Evolutionary conservation across 2,329 filamentous ascomycete species (phyloP), one percentile per base, ranked within the genome.

Genomic region (Ophiostoma himal-ulmi): DNA sequence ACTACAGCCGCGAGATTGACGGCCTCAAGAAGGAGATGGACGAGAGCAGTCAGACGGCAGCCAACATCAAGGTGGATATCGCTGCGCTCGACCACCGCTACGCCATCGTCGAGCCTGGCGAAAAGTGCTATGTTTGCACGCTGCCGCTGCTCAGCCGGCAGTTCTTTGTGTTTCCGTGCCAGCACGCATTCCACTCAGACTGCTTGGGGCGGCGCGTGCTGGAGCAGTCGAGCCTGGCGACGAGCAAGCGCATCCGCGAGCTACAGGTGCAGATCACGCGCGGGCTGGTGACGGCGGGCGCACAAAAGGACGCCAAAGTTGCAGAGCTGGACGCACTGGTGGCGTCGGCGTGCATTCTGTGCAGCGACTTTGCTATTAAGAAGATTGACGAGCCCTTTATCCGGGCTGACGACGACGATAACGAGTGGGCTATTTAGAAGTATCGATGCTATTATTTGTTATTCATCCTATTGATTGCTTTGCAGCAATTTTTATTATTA

Each of bases 111-210:
- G 94, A 97, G 78, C 94, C 95, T 0, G 95, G 95, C 0, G 95
- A 99, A 82, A 90, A 92, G 77, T 99, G 95, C 79, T 96, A 94
- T 81, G 88, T 91, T 1, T 99, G 95, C 77, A 88, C 89, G 0
- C 81, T 98, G 70, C 95, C 95, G 11, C 81, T 99, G 69, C 84
- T 99, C 20, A 94, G 91, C 77, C 83, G 94, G 69, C 94, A 97
- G 76, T 99, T 99, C 80, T 99, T 98, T 75, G 95, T 99, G 22
- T 99, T 99, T 75, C 95, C 95, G 0, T 99, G 95, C 79, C 95
- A 99, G 82, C 95, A 99, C 80, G 92, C 94, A 3, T 99, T 99
- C 77, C 95, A 99, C 79, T 94, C 92, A 60, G 95, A 99, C 78
- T 99, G 95, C 78, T 81, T 99, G 67, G 94, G 93, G 0, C 89